A percentile compares a stretch with the other conserved stretches of the same genome.
Evolutionary conservation across 1,139 yeast species (phyloP).

Genomic region (Yamadazyma membranifaciens): DNA sequence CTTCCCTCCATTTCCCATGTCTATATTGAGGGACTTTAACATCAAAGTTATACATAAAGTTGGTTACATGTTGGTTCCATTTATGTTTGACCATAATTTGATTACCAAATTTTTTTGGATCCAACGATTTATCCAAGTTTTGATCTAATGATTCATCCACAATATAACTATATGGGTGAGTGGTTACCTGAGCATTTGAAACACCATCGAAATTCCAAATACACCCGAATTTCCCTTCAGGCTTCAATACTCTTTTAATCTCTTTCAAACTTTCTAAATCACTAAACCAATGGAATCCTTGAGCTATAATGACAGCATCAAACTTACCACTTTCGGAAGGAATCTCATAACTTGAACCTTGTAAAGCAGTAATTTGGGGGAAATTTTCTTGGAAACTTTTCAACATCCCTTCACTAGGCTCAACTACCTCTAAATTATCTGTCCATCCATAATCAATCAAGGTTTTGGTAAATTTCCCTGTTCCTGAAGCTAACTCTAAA

Average conservation of each 20-base stretch:
- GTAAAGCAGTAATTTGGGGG: conserved; percentile 40
- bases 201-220: conserved; percentile 63
- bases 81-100: conserved; percentile 10
- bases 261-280: conserved; percentile 50
- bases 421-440: conserved; percentile 44
- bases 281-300: conserved; percentile 71
- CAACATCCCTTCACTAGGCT: conserved; percentile 63
- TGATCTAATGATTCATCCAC: conserved; percentile 12
- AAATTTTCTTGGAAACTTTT: conserved; percentile 44
- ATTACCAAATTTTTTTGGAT: conserved; percentile 10
- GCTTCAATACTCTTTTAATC: conserved; percentile 50
- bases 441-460: conserved; percentile 43
- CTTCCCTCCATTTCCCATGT: conserved; percentile 46
- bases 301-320: conserved; percentile 60
- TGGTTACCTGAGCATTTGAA: conserved; percentile 13
- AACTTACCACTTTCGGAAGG: conserved; percentile 45
- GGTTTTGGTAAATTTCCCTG: conserved; percentile 61
- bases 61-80: conserved; percentile 29
- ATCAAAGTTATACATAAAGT: conserved; percentile 29
- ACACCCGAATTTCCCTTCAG: conserved; percentile 48
- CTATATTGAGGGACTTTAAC: conserved; percentile 59
- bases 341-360: conserved; percentile 49
- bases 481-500: conserved; percentile 63
- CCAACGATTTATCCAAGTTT: not conserved
- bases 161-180: conserved; percentile 10